Base-by-base conservation (phyloP, 1,284 basidiomycete species). In the Cutaneotrichosporon spelunceum region DNA sequence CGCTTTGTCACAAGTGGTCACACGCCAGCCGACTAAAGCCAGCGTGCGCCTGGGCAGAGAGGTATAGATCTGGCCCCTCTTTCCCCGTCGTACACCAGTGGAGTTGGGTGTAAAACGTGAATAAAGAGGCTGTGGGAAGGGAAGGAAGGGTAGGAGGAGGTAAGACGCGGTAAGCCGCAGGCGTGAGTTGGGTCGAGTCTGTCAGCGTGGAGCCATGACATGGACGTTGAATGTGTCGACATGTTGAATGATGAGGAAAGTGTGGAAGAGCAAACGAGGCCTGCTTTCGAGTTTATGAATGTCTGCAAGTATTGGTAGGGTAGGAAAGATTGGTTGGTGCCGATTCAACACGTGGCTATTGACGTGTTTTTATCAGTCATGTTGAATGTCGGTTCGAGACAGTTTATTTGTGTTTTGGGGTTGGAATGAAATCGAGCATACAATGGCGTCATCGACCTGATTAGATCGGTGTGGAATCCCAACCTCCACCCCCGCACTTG, bases 41-140 rank as follows among this genome's bases (percentile, higher is more conserved):
- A 34, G 47, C 34, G 44, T 49, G 58, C 60, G 44, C 58, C 66
- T 64, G 62, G 66, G 48, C 49, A 26, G 29, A 60, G 55, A 54
- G 56, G 62, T 68, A 21, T 62, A 30, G 13, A 57, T 76, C 71
- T 76, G 59, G 74, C 74, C 72, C 64, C 71, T 64, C 74, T 76
- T 76, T 76, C 74, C 74, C 74, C 74, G 74, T 74, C 73, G 69
- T 64, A 59, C 59, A 62, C 70, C 70, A 68, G 71, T 65, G 65
- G 69, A 66, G 63, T 73, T 72, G 65, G 66, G 73, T 67, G 73
- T 61, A 63, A 73, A 70, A 68, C 74, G 74, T 76, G 74, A 74
- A 76, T 76, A 76, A 72, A 67, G 66, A 65, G 72, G 71, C 71
- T 64, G 65, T 36, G 26, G 52, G 19, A 36, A 39, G 49, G 45